Percentiles rank a stretch among this genome's conserved stretches.
phyloP scores from a whole-genome alignment of 2,329 filamentous ascomycete species.

The Neopestalotiopsis sp. region DNA sequence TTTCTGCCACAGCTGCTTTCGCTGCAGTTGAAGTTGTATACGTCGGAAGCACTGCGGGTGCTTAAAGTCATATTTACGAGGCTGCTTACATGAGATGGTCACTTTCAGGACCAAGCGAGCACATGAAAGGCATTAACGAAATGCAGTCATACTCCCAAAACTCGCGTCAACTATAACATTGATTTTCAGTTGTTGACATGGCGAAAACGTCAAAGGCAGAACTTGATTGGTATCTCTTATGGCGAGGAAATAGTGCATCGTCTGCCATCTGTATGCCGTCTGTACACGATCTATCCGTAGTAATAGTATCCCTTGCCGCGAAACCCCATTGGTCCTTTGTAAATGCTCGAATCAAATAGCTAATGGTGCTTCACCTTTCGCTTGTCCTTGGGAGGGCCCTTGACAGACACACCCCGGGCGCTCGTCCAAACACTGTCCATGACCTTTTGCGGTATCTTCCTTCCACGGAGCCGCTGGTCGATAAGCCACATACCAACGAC shows the following conservation, averaged over 20 bases:
- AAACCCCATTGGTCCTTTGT: not conserved
- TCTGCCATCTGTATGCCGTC: not conserved
- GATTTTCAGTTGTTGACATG: no score
- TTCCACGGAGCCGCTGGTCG: slow-evolving; percentile 78
- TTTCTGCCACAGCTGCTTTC: no score
- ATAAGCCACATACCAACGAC: slow-evolving; percentile 85
- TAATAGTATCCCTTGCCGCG: not conserved
- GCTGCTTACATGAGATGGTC: no score
- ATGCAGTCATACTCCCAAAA: no score
- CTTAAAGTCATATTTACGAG: no score
- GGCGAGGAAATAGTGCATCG: not conserved
- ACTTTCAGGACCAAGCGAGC: no score
- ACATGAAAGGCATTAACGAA: no score
- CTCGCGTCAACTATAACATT: no score
- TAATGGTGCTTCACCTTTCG: slow-evolving; percentile 9
- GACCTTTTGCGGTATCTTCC: slow-evolving; percentile 76
- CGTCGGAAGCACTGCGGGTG: no score
- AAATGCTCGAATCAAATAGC: slow-evolving; percentile 12
- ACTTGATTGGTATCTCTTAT: no score
- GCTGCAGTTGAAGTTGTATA: no score
- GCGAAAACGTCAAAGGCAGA: no score
- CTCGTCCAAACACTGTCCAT: slow-evolving; percentile 79
- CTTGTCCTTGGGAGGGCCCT: slow-evolving; percentile 25
- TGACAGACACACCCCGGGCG: slow-evolving; percentile 54
- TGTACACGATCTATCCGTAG: not conserved